Base-by-base conservation (phyloP, 1,284 basidiomycete species). In the Mycena sp. region DNA sequence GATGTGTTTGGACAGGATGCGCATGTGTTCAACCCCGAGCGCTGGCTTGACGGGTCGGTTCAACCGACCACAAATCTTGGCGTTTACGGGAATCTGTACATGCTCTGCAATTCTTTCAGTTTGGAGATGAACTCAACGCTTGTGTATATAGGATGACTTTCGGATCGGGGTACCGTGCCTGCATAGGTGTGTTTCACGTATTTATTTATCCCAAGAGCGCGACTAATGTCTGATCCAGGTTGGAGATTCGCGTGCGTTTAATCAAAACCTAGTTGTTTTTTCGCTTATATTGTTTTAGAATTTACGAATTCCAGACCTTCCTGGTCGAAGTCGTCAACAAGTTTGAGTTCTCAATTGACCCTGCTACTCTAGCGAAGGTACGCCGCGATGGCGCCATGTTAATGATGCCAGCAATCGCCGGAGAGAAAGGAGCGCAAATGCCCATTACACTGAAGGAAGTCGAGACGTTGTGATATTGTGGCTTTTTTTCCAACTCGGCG, bases 1-100 rank as follows among this genome's bases (percentile, higher is more conserved):
- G 78, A 80, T 16, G 67, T 85, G 29, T 87, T 84, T 71, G 85
- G 85, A 12, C 76, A 80, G 29, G 84, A 87, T 66, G 84, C 85
- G 10, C 73, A 85, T 55, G 71, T 73, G 25, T 87, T 82, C 71
- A 83, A 84, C 60, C 86, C 85, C 1, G 80, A 83, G 44, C 75
- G 86, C 51, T 87, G 84, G 83, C 69, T 86, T 21, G 76, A 77
- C 38, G 72, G 76, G 12, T 69, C 73, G 14, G 72, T 73, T 23
- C 79, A 81, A 62, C 81, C 79, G 72, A 80, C 78, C 63, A 78
- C 80, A 6, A 78, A 75, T 5, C 68, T 85, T 14, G 84, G 85
- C 14, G 82, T 87, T 5, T 85, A 83, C 69, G 81, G 81, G 4
- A 85, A 85, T 71, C 63, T 85, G 81, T 85, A 70, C n/a, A n/a